A percentile compares a stretch with the other conserved stretches of the same genome.
Conservation (phyloP, 164 flowering plant species). For the Kingdonia uniflora region DNA sequence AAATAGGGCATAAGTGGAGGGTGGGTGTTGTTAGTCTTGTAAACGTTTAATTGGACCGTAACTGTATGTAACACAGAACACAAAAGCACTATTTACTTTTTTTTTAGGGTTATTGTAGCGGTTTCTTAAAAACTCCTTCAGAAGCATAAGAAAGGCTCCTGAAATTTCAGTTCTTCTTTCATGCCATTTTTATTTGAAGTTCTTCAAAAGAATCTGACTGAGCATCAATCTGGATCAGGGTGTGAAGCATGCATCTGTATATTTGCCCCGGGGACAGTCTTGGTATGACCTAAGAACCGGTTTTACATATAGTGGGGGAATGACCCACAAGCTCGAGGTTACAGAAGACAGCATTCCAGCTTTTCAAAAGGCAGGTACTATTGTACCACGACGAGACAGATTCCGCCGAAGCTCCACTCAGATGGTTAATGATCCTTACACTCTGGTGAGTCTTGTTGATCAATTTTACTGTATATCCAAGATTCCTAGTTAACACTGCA, state of each 20-base stretch:
- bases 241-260: slow-evolving; percentile 71
- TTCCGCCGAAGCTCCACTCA: slow-evolving; percentile 89
- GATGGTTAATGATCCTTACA: slow-evolving; percentile 91
- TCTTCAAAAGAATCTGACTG: not conserved
- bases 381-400: slow-evolving; percentile 86
- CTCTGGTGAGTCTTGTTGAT: slow-evolving; percentile 60
- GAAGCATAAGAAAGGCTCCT: too few species aligned
- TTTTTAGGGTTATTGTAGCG: too few species aligned
- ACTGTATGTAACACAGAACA: too few species aligned
- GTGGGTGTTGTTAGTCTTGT: too few species aligned
- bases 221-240: slow-evolving; percentile 26
- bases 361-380: slow-evolving; percentile 89
- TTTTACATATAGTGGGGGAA: slow-evolving; percentile 56
- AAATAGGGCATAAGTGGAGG: too few species aligned
- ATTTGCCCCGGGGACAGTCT: slow-evolving; percentile 71
- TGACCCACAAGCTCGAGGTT: slow-evolving; percentile 55
- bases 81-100: too few species aligned
- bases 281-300: slow-evolving; percentile 94
- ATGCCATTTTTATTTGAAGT: too few species aligned
- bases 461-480: not conserved
- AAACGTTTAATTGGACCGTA: too few species aligned
- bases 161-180: too few species aligned
- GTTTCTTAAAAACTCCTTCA: too few species aligned
- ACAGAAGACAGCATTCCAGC: slow-evolving; percentile 73
- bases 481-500: too few species aligned